Evolutionary conservation across 768 basidiomycete genomes (phyloP).

Genomic region (Suillus paluster): DNA sequence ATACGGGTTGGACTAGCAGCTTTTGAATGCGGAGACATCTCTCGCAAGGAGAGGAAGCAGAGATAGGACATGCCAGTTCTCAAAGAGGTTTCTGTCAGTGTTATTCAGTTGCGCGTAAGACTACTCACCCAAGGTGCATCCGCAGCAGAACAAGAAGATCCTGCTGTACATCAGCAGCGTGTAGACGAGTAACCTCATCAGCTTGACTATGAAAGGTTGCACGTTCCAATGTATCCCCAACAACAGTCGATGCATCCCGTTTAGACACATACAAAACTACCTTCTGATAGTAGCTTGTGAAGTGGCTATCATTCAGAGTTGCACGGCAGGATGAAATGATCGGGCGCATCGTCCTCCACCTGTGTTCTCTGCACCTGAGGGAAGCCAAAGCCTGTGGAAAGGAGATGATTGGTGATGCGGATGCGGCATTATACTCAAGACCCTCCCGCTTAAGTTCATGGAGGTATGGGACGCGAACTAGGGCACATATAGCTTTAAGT

Average conservation of each 20-base stretch:
- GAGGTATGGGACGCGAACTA: no score
- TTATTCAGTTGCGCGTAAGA: no score
- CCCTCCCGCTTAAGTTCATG: background rate
- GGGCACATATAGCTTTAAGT: no score
- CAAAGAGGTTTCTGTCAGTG: no score
- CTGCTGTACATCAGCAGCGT: no score
- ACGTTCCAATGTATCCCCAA: no score
- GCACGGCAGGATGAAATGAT: background rate
- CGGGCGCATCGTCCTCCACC: conserved; percentile 1
- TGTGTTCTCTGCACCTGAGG: background rate
- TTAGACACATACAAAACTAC: background rate
- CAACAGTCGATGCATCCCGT: no score
- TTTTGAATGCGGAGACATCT: background rate
- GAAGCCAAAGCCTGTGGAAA: background rate
- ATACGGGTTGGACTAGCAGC: background rate
- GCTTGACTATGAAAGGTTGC: no score
- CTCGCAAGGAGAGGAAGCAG: background rate
- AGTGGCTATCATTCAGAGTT: background rate
- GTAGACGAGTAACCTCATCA: no score
- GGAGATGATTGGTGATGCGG: background rate
- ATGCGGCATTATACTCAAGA: background rate
- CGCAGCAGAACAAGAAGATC: background rate
- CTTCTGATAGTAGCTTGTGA: background rate
- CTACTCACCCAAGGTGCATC: background rate
- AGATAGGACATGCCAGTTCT: no score